A percentile compares a stretch with the other conserved stretches of the same genome.
Evolutionary conservation across 345 rosid species (phyloP).

Genomic region (Excoecaria cochinchinensis): DNA sequence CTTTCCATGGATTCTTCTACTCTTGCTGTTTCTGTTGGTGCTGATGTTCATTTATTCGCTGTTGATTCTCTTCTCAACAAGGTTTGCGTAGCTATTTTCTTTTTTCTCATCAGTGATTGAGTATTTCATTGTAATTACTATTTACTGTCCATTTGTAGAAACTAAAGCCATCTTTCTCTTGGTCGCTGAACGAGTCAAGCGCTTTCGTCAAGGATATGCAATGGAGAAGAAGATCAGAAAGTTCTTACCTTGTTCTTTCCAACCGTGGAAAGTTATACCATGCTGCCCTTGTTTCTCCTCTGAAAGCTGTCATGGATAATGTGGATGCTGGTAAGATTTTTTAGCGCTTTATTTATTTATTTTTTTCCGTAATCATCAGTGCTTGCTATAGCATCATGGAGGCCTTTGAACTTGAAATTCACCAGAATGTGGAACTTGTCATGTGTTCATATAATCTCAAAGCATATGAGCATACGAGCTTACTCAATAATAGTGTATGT

Average conservation of each 20-base stretch:
- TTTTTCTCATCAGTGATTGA: neutral
- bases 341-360: no score
- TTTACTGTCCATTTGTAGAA: constrained; percentile 39
- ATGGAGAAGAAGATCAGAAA: constrained; percentile 60
- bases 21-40: constrained; percentile 59
- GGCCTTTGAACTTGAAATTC: neutral
- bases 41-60: constrained; percentile 54
- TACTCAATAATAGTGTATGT: neutral
- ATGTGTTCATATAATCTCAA: neutral
- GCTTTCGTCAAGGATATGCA: constrained; percentile 60
- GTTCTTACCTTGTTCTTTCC: constrained; percentile 65
- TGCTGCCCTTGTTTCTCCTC: constrained; percentile 50
- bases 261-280: constrained; percentile 52
- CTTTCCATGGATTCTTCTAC: constrained; percentile 65
- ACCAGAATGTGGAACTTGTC: neutral
- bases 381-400: neutral
- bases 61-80: constrained; percentile 59
- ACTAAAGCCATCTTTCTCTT: constrained; percentile 43
- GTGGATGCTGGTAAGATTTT: constrained; percentile 73
- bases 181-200: constrained; percentile 50
- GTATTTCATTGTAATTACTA: neutral
- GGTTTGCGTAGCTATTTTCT: constrained; percentile 25
- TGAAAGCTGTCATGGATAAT: constrained; percentile 51
- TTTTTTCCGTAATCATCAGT: neutral
- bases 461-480: neutral